These are phyloP conservation scores for Hypoxylon sp. DNA, from an alignment of 2,329 filamentous ascomycete species.

Conservation along the genomic window DNA sequence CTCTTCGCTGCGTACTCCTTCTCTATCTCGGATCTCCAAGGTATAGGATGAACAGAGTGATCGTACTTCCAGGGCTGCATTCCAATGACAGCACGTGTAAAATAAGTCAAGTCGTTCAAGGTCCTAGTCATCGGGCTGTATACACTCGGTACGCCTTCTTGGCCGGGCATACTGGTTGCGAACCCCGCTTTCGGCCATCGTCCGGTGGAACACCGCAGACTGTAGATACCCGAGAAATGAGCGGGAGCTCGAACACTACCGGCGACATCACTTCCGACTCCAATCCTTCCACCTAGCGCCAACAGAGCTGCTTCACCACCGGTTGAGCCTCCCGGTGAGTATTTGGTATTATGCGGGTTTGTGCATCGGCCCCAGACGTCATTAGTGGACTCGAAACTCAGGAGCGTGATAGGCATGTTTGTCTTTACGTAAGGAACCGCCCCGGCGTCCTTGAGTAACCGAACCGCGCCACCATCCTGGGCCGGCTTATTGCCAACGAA, in stretches of 20 bases:
- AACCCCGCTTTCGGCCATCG: slow-evolving; percentile 89
- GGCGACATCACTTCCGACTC: slow-evolving; percentile 90
- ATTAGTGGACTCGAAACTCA: slow-evolving; percentile 85
- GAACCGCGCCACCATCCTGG: slow-evolving; percentile 78
- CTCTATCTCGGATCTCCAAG: slow-evolving; percentile 75
- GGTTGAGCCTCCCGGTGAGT: slow-evolving; percentile 90
- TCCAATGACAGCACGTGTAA: slow-evolving; percentile 79
- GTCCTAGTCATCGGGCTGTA: slow-evolving; percentile 95
- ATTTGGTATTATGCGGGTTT: slow-evolving; percentile 86
- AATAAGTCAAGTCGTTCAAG: slow-evolving; percentile 84
- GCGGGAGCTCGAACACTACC: slow-evolving; percentile 89
- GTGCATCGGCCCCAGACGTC: slow-evolving; percentile 83
- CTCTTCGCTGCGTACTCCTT: slow-evolving; percentile 70
- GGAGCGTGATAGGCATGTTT: slow-evolving; percentile 84
- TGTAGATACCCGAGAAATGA: slow-evolving; percentile 91
- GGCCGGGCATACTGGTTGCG: slow-evolving; percentile 89
- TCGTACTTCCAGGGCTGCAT: slow-evolving; percentile 94
- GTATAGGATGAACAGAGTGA: slow-evolving; percentile 84
- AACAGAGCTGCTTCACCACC: slow-evolving; percentile 86
- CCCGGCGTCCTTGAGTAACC: slow-evolving; percentile 85
- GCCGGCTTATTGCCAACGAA: slow-evolving; percentile 74
- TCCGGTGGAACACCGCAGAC: slow-evolving; percentile 86
- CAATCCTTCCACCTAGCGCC: slow-evolving; percentile 85
- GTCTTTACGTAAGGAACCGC: slow-evolving; percentile 95
- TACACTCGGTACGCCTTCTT: slow-evolving; percentile 89